These are phyloP conservation scores for Ceratobasidium sp. DNA, from an alignment of 1,284 basidiomycete genomes.

Conservation along the genomic window DNA sequence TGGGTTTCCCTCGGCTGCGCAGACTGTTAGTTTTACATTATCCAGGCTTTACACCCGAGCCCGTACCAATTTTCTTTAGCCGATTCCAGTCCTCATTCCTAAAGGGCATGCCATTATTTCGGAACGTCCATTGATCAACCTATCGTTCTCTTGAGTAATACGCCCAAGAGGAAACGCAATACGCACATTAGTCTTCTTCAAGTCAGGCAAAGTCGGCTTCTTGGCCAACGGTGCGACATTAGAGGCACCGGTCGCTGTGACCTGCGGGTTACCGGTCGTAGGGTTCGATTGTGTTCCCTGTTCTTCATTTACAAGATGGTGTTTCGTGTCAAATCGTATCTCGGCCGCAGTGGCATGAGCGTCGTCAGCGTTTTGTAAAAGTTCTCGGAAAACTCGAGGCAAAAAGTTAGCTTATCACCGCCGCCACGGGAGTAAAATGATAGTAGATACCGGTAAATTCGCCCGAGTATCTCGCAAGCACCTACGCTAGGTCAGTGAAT, in stretches of 20 bases:
- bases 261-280: neutral
- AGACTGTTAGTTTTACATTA: slow-evolving; percentile 34
- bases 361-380: slow-evolving; percentile 95
- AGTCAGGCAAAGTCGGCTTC: slow-evolving; percentile 54
- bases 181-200: slow-evolving; percentile 62
- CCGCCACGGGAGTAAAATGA: neutral
- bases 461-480: slow-evolving; percentile 91
- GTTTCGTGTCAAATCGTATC: slow-evolving; percentile 78
- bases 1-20: slow-evolving; percentile 42
- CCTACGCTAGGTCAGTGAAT: slow-evolving; percentile 48
- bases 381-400: slow-evolving; percentile 79
- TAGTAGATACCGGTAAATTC: slow-evolving; percentile 79
- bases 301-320: slow-evolving; percentile 50
- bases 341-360: slow-evolving; percentile 82
- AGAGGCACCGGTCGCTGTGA: neutral
- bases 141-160: slow-evolving; percentile 49
- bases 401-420: neutral
- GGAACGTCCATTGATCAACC: slow-evolving; percentile 76
- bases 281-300: slow-evolving; percentile 39
- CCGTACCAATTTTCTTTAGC: slow-evolving; percentile 82
- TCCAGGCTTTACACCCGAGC: neutral
- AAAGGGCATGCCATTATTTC: slow-evolving; percentile 86
- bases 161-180: slow-evolving; percentile 38
- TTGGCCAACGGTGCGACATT: neutral
- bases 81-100: slow-evolving; percentile 86